These are phyloP conservation scores for Eimeria acervulina DNA, from an alignment of 169 alveolate genomes.

Conservation along the genomic window DNA sequence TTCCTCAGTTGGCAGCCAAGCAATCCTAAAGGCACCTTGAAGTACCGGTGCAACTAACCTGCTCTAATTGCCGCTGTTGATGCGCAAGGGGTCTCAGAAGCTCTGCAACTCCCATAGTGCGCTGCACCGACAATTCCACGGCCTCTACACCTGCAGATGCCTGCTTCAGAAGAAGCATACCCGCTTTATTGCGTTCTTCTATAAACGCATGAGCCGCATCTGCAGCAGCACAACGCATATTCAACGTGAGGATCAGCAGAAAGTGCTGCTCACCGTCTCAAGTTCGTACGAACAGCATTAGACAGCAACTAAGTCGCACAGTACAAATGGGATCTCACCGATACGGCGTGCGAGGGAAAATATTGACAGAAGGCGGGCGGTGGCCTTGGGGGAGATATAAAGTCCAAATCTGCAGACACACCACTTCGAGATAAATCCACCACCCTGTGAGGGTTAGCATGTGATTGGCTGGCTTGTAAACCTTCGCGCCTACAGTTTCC, in stretches of 20 bases:
- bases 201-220: constrained; percentile 55
- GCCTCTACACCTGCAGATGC: constrained; percentile 20
- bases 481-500: neutral
- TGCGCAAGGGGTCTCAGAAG: constrained; percentile 56
- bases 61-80: constrained; percentile 67
- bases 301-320: neutral
- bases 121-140: constrained; percentile 44
- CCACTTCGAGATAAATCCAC: neutral
- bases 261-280: neutral
- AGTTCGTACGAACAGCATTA: neutral
- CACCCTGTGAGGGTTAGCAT: neutral
- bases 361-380: constrained; percentile 52
- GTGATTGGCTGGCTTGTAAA: neutral
- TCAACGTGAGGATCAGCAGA: neutral
- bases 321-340: constrained; percentile 7
- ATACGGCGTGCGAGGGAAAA: constrained; percentile 58
- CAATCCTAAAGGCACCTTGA: neutral
- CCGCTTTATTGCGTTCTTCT: constrained; percentile 47
- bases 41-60: neutral
- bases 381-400: neutral
- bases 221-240: constrained; percentile 9
- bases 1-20: neutral
- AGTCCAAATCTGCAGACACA: constrained; percentile 17
- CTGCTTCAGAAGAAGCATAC: constrained; percentile 25
- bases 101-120: constrained; percentile 50